Evolutionary conservation across 306 rosid genomes (phyloP), one percentile per base, ranked within the genome.

Genomic region (Castanospermum australe): DNA sequence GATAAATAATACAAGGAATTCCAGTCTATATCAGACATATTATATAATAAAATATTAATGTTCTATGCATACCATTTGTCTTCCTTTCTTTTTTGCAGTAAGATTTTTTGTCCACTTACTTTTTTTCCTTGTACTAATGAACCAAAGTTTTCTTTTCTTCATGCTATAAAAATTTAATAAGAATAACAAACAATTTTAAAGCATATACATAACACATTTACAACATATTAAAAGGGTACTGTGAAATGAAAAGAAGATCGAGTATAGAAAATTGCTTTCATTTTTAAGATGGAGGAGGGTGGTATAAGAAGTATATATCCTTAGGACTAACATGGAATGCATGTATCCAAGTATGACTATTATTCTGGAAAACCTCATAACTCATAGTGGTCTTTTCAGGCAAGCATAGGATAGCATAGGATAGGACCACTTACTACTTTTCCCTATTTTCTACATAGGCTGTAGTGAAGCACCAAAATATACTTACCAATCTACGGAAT

Each of bases 401-500:
- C 62, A 21, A 68, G 14, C 50, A 48, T 50, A 47, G n/a, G n/a
- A n/a, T n/a, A n/a, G n/a, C n/a, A n/a, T n/a, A n/a, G n/a, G n/a
- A n/a, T n/a, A n/a, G 11, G 8, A 59, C 65, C 45, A 42, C 42
- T n/a, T 17, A 25, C 61, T 35, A 14, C 48, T 42, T 74, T 77
- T 22, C 67, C 44, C 2, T 8, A 42, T 73, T 55, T 67, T 42
- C 51, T 39, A 8, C 18, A 64, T 72, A 18, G 59, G 15, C 8
- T 61, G 14, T 35, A 72, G 48, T 54, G 17, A 67, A 71, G 69
- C 36, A 12, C 55, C 50, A 82, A 82, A 82, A 28, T 45, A 73
- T 60, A 81, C 81, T 81, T 87, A 94, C 98, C 95, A 95, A 89
- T 84, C 99, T 92, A 20, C 99, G 97, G 83, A 87, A 95, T 66